These are phyloP conservation scores for Perilla frutescens DNA, from an alignment of 257 asterid species.

Conservation along the genomic window DNA sequence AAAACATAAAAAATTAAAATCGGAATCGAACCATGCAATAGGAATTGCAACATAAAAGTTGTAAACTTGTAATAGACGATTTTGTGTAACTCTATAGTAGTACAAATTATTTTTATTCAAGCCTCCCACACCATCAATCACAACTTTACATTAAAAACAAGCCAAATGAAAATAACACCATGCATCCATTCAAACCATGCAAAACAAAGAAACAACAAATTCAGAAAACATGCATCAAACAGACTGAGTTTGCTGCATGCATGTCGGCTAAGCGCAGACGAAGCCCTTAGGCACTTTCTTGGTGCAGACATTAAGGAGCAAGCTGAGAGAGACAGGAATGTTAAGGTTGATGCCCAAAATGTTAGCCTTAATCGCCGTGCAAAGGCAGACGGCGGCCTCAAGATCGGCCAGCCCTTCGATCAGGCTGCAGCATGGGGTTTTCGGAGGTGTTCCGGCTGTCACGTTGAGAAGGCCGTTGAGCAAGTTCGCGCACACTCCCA, in stretches of 20 bases:
- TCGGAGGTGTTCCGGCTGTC: constrained; percentile 36
- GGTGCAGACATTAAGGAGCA: constrained; percentile 40
- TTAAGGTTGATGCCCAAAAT: constrained; percentile 43
- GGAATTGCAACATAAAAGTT: too few relatives aligned
- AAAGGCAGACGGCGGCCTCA: constrained; percentile 49
- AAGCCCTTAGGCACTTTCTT: constrained; percentile 41
- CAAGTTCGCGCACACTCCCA: constrained; percentile 42
- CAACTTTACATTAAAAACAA: background rate
- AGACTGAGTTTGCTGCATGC: background rate
- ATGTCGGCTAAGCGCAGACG: background rate
- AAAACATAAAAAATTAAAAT: too few relatives aligned
- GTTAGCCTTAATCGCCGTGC: constrained; percentile 46
- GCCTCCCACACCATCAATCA: background rate
- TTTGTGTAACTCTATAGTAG: too few relatives aligned
- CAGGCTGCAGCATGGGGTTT: constrained; percentile 41
- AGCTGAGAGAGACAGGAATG: constrained; percentile 38
- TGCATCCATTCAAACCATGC: background rate
- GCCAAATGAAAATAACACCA: background rate
- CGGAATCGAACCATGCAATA: too few relatives aligned
- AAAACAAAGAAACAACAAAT: background rate
- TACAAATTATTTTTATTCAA: too few relatives aligned
- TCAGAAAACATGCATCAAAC: background rate
- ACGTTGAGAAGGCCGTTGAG: constrained; percentile 28
- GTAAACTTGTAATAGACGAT: too few relatives aligned
- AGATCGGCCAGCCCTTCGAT: constrained; percentile 41